Percentiles rank a stretch among this genome's conserved stretches.
phyloP scores from a whole-genome alignment of 192 early-diverging fungal species.

The Umbelopsis ramanniana region DNA sequence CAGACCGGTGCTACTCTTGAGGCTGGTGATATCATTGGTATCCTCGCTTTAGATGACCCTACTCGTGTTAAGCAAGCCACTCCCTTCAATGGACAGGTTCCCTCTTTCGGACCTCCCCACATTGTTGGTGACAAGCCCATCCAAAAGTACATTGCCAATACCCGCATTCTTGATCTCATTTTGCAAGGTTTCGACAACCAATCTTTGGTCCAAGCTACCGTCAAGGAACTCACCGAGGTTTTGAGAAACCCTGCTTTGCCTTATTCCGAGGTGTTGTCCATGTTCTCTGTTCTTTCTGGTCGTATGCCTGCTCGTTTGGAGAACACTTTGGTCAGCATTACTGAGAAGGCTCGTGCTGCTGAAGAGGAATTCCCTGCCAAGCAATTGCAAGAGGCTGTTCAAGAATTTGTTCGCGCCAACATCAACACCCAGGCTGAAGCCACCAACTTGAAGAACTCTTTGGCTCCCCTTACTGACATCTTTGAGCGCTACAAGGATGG shows the following conservation, averaged over 20 bases:
- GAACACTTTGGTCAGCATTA: slow-evolving; percentile 55
- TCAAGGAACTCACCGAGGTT: slow-evolving; percentile 77
- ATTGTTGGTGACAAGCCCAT: slow-evolving; percentile 87
- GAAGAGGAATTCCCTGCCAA: slow-evolving; percentile 72
- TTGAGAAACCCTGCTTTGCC: slow-evolving; percentile 82
- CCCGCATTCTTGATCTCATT: slow-evolving; percentile 70
- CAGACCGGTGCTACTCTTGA: slow-evolving; percentile 83
- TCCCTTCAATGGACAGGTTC: slow-evolving; percentile 79
- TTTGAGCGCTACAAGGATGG: slow-evolving; percentile 76
- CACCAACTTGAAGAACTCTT: slow-evolving; percentile 57
- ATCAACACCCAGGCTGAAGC: slow-evolving; percentile 67
- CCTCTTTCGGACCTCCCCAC: slow-evolving; percentile 76
- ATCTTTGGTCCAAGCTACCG: slow-evolving; percentile 65
- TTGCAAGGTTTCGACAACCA: slow-evolving; percentile 90
- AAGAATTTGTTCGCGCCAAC: slow-evolving; percentile 49
- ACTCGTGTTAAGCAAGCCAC: slow-evolving; percentile 87
- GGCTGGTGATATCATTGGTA: slow-evolving; percentile 93
- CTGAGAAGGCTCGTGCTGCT: slow-evolving; percentile 42
- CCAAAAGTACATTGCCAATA: slow-evolving; percentile 73
- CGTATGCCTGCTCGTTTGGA: slow-evolving; percentile 81
- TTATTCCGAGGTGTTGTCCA: slow-evolving; percentile 78
- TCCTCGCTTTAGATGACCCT: slow-evolving; percentile 93
- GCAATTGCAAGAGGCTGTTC: slow-evolving; percentile 67
- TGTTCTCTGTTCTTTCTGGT: slow-evolving; percentile 81
- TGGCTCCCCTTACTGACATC: slow-evolving; percentile 70